Evolutionary conservation across 495 filamentous ascomycete genomes (phyloP), one percentile per base, ranked within the genome.

Genomic region (Tuber aestivum): DNA sequence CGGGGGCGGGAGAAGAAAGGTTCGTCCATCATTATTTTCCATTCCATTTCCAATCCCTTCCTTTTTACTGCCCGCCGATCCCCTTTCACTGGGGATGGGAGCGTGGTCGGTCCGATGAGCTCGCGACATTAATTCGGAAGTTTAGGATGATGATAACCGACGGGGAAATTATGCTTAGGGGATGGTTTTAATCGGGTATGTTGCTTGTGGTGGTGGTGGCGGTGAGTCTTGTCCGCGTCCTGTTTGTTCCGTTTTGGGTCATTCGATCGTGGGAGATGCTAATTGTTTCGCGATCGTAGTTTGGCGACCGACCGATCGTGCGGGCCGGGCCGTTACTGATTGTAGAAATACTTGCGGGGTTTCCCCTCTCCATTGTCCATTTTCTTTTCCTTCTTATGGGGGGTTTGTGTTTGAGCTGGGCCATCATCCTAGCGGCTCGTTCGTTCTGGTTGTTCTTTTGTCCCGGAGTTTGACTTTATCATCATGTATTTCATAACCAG

Each of bases 381-480:
- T 72, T 61, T 35, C 41, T 69, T 65, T 35, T 65, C 27, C 37
- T 23, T 23, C 27, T 41, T 32, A 10, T 32, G 41, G 41, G 70
- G 48, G 23, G 21, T 48, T 27, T 56, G 48, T 56, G 8, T 56
- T 70, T n/a, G n/a, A n/a, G n/a, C n/a, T 65, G 9, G 10, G 56
- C 18, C 10, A 27, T 32, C 32, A 65, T 32, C n/a, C 8, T 32
- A 9, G 8, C 14, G 50, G 50, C 9, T 61, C 50, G n/a, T 61
- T 61, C 50, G 9, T 61, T 61, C 50, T 68, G 32, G 42, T 61
- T 61, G 56, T 75, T 38, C 70, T 44, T 76, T 70, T 37, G 44
- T 23, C 38, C 40, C 35, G 44, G n/a, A 37, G 70, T 80, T 72
- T 41, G 21, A 20, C 41, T 37, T 72, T 35, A 10, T 32, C 14